Base-by-base conservation (phyloP, 768 basidiomycete species). In the Psilocybe cubensis region DNA sequence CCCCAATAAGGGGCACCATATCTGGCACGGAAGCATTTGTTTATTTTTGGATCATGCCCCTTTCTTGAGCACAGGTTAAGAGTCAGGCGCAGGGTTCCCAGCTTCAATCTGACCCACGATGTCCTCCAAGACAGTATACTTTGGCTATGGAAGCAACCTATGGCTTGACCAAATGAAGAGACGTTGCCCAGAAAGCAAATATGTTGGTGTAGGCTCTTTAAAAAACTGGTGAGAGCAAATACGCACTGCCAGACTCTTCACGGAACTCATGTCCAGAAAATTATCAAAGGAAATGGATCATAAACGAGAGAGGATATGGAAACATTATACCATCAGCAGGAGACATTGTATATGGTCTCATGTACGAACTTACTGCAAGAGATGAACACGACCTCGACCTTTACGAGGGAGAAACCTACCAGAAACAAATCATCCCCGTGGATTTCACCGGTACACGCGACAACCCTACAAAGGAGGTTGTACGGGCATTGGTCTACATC, bases 101-200 rank as follows among this genome's bases (percentile, higher is more conserved):
- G 40, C 33, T 54, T 53, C 38, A 23, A 43, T 45, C 14, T 31
- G 35, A 54, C 44, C 66, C 29, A 56, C 47, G 38, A 64, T 65
- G 63, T 29, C 57, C 41, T 23, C 57, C n/a, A 67, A 61, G 43
- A 67, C 65, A 1, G 50, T 76, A 7, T 80, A 83, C 64, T 81
- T 82, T 65, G 80, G 72, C 33, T 82, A 81, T 66, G 82, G 82
- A 4, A 79, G 77, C 63, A 83, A 83, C 54, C 68, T 82, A 35
- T 82, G 79, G 77, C 69, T 68, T 31, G 74, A 80, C 25, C 80
- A 81, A 64, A 83, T 82, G 82, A 65, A 68, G 25, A 64, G 67
- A n/a, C 71, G 80, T 14, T 82, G 81, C 54, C 79, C 79, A n/a
- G 71, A 76, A 3, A 76, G 69, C 59, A 72, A 66, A 33, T 76